These are phyloP conservation scores for Fusarium transvaalense DNA, from an alignment of 2,329 filamentous ascomycete species.

Conservation along the genomic window DNA sequence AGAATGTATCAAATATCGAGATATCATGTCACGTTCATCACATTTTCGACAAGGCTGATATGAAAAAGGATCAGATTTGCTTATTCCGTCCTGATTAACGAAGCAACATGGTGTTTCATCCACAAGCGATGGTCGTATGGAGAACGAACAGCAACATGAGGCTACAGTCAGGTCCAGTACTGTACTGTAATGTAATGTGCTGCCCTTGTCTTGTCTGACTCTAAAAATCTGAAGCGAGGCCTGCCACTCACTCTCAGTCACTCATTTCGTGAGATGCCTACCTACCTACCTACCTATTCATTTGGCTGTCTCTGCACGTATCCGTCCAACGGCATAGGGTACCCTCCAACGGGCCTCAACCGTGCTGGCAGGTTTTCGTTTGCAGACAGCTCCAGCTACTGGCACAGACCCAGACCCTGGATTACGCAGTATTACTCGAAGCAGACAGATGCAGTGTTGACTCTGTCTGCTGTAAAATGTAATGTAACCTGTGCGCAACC, in stretches of 20 bases:
- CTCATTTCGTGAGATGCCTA: slow-evolving; percentile 18
- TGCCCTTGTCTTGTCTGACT: slow-evolving; percentile 29
- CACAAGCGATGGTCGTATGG: slow-evolving; percentile 17
- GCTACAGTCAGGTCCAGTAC: slow-evolving; percentile 13
- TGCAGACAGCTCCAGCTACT: slow-evolving; percentile 24
- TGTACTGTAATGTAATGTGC: background rate
- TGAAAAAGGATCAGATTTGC: slow-evolving; percentile 22
- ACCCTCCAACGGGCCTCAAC: slow-evolving; percentile 41
- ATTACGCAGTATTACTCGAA: slow-evolving; percentile 40
- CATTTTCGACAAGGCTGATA: slow-evolving; percentile 36
- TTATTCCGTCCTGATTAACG: slow-evolving; percentile 22
- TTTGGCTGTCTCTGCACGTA: slow-evolving; percentile 37
- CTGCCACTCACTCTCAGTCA: slow-evolving; percentile 25
- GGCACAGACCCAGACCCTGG: slow-evolving; percentile 37
- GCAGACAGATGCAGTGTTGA: slow-evolving; percentile 44
- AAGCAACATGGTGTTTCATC: slow-evolving; percentile 36
- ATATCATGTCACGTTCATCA: slow-evolving; percentile 27
- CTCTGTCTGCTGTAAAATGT: slow-evolving; percentile 17
- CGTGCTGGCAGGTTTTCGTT: slow-evolving; percentile 42
- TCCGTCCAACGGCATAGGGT: slow-evolving; percentile 33
- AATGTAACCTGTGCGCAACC: slow-evolving; percentile 34
- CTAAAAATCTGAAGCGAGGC: slow-evolving; percentile 25
- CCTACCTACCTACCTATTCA: slow-evolving; percentile 10
- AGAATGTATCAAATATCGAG: slow-evolving; percentile 34
- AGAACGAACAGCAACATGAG: slow-evolving; percentile 21